Evolutionary conservation across 148 eudicot species (phyloP), one percentile per base, ranked within the genome.

Genomic region (Tetragonia tetragonoides): DNA sequence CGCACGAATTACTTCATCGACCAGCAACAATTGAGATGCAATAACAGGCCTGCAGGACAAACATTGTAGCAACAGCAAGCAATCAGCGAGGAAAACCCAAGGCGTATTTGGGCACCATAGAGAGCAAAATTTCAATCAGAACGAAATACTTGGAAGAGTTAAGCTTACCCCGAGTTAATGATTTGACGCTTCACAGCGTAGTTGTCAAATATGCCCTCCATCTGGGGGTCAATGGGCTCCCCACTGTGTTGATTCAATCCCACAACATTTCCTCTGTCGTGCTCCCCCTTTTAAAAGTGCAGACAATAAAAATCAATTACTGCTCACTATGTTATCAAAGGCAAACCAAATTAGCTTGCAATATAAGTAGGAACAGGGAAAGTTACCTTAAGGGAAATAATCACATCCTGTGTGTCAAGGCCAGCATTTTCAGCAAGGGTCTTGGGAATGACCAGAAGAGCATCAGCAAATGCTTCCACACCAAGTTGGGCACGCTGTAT

Each of bases 191-290:
- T 95, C 34, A 95, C 97, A 2, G 96, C 84, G 86, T 91, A 95
- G 62, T 95, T 95, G 86, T 95, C 99, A 49, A 91, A 95, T 69
- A 95, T 95, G 72, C 99, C 97, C 93, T 95, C 99, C 96, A 92
- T 93, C 71, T 91, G 88, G 38, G 99, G 99, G 77, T 92, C 97
- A 62, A 95, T 88, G 20, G 94, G 95, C 78, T 92, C 96, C 54
- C 97, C 97, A 0, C 91, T 85, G 79, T 88, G 89, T 74, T 89
- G 97, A 75, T 88, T 91, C 76, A 92, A 76, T 70, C 99, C 99
- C 70, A 92, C 97, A 21, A 92, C 82, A 84, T 90, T 92, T 62
- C 99, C 99, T 75, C 87, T 83, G 82, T 95, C 97, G 62, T 95
- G 99, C 87, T 95, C 97, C 61, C 97, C 99, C 99, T 95, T 67